Evolutionary conservation across 352 stramenopile species (phyloP).

Genomic region (Globisporangium barbulae): DNA sequence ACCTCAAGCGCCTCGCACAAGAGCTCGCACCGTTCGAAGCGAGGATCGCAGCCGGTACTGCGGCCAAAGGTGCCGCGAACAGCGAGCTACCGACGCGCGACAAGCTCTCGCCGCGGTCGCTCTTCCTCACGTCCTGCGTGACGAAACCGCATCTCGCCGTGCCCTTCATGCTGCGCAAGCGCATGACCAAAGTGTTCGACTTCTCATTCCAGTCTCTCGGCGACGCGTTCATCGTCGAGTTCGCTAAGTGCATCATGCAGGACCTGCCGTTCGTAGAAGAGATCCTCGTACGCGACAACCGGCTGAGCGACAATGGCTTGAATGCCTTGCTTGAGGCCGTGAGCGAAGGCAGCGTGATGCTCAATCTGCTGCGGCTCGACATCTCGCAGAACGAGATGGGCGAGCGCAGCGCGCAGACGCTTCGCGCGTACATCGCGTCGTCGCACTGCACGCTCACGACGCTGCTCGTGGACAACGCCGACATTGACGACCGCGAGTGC

Average conservation of each 20-base stretch:
- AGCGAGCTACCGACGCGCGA: constrained; percentile 33
- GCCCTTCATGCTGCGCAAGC: constrained; percentile 59
- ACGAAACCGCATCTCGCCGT: constrained; percentile 49
- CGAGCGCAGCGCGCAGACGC: constrained; percentile 46
- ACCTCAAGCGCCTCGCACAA: constrained; percentile 36
- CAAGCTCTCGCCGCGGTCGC: constrained; percentile 57
- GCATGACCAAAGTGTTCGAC: constrained; percentile 68
- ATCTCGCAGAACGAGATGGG: constrained; percentile 79
- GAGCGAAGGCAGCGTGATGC: constrained; percentile 41
- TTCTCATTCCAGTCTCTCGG: constrained; percentile 83
- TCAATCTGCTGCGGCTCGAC: constrained; percentile 49
- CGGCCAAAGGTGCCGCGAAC: constrained; percentile 6
- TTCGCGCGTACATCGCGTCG: constrained; percentile 54
- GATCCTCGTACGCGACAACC: constrained; percentile 86
- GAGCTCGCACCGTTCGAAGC: constrained; percentile 24
- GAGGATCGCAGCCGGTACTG: constrained; percentile 2
- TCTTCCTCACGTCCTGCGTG: constrained; percentile 55
- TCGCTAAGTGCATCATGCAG: constrained; percentile 53
- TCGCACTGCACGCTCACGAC: constrained; percentile 55
- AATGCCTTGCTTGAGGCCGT: constrained; percentile 57
- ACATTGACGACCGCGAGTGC: constrained; percentile 88
- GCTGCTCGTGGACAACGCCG: constrained; percentile 74
- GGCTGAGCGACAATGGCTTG: constrained; percentile 73
- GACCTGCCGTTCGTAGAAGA: constrained; percentile 68
- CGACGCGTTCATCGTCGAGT: constrained; percentile 60